A percentile compares a stretch with the other conserved stretches of the same genome.
phyloP scores from a whole-genome alignment of 768 basidiomycete genomes.

The Steccherinum ochraceum region DNA sequence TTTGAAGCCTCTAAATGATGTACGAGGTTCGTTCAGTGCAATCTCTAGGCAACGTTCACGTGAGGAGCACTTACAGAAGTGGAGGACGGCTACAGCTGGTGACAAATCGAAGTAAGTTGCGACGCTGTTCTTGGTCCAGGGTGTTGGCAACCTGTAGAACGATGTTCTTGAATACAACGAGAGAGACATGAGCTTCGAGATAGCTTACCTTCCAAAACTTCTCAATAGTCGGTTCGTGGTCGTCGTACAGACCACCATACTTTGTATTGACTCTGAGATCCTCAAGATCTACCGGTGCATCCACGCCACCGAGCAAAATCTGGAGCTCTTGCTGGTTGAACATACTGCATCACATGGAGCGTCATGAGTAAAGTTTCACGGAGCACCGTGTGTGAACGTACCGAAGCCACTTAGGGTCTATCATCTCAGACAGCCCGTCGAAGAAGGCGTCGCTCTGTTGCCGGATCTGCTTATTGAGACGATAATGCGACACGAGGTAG shows the following conservation, averaged over 20 bases:
- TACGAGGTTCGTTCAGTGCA: not conserved
- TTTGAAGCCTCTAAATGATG: constrained; percentile 62
- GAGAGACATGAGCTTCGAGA: not conserved
- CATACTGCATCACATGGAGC: too few species aligned
- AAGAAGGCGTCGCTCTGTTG: constrained; percentile 83
- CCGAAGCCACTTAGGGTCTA: constrained; percentile 86
- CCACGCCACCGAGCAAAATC: constrained; percentile 84
- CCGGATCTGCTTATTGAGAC: constrained; percentile 84
- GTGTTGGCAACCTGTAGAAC: constrained; percentile 58
- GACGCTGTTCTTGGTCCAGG: constrained; percentile 76
- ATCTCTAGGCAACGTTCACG: not conserved
- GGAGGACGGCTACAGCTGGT: constrained; percentile 91
- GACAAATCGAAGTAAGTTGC: constrained; percentile 79
- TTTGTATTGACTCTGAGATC: constrained; percentile 74
- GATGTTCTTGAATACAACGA: constrained; percentile 3
- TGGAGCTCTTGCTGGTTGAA: constrained; percentile 97
- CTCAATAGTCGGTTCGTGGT: constrained; percentile 62
- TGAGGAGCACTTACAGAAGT: constrained; percentile 51
- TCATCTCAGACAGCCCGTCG: constrained; percentile 86
- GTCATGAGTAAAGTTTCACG: too few species aligned
- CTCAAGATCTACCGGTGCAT: constrained; percentile 76
- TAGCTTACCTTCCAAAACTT: constrained; percentile 75
- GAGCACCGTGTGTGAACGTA: constrained; percentile 20
- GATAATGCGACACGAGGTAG: constrained; percentile 82
- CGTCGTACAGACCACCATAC: constrained; percentile 77